phyloP scores from a whole-genome alignment of 2,329 filamentous ascomycete species.

The Simplicillium sp. region DNA sequence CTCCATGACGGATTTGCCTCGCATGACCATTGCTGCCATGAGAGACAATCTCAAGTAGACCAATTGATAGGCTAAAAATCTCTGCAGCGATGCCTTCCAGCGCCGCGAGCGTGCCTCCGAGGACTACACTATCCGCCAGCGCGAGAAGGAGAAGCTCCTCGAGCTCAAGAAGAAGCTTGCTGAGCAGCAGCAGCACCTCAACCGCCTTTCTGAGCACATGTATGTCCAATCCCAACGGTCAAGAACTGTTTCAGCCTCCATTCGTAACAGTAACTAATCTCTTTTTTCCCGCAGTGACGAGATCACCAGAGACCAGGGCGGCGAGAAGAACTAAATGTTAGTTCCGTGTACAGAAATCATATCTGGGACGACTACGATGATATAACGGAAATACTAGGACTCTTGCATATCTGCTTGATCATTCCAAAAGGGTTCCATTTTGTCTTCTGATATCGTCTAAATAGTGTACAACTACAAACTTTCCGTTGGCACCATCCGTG shows the following conservation, averaged over 20 bases:
- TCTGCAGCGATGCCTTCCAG: constrained; percentile 75
- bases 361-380: neutral
- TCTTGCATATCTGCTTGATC: neutral
- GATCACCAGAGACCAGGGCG: constrained; percentile 62
- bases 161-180: constrained; percentile 64
- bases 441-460: constrained; percentile 14
- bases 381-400: neutral
- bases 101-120: constrained; percentile 83
- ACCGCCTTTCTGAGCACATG: constrained; percentile 83
- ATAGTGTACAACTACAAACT: constrained; percentile 28
- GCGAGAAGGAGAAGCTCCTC: constrained; percentile 83
- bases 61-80: neutral
- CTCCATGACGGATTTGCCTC: neutral
- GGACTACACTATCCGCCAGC: constrained; percentile 73
- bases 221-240: constrained; percentile 32
- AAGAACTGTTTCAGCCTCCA: neutral
- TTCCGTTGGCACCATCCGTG: constrained; percentile 9
- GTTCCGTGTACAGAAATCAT: neutral
- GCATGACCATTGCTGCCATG: constrained; percentile 1
- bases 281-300: constrained; percentile 50
- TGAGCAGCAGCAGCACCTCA: constrained; percentile 73
- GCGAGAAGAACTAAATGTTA: constrained; percentile 49
- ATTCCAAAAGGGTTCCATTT: too few relatives aligned
- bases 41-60: neutral
- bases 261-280: neutral